A percentile compares a stretch with the other conserved stretches of the same genome.
phyloP scores from a whole-genome alignment of 164 flowering plant genomes.

The Cinnamomum chago region DNA sequence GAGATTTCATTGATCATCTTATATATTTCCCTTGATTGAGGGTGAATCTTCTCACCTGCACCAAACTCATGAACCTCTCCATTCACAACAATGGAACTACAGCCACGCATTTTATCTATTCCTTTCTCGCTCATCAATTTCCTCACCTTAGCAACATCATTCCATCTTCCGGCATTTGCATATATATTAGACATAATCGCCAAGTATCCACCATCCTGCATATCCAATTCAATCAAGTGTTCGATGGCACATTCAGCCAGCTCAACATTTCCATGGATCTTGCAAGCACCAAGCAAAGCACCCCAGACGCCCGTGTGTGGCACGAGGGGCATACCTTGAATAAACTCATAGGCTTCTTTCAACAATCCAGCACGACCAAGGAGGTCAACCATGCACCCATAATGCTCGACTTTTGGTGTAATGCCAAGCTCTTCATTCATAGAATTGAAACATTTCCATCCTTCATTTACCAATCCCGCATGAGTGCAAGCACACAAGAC shows the following conservation, averaged over 20 bases:
- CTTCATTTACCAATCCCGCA: conserved; percentile 33
- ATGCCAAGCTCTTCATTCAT: conserved; percentile 21
- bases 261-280: conserved; percentile 28
- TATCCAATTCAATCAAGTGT: conserved; percentile 28
- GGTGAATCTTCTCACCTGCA: conserved; percentile 23
- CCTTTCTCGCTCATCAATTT: conserved; percentile 29
- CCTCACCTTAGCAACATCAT: conserved; percentile 25
- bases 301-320: conserved; percentile 34
- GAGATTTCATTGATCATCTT: conserved; percentile 26
- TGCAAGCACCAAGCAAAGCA: conserved; percentile 34
- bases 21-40: conserved; percentile 22
- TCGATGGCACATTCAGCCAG: conserved; percentile 28
- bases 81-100: conserved; percentile 24
- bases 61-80: conserved; percentile 32
- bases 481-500: conserved; percentile 35
- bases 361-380: conserved; percentile 34
- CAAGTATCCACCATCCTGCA: conserved; percentile 27
- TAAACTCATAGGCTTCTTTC: conserved; percentile 27
- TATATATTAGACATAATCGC: conserved; percentile 36
- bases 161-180: conserved; percentile 35
- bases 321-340: conserved; percentile 25
- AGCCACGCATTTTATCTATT: conserved; percentile 13
- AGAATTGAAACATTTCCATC: conserved; percentile 17
- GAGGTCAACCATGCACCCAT: conserved; percentile 23
- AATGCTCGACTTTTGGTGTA: conserved; percentile 28